These are phyloP conservation scores for Lactifluus hygrophoroides DNA, from an alignment of 768 basidiomycete genomes.

Conservation along the genomic window DNA sequence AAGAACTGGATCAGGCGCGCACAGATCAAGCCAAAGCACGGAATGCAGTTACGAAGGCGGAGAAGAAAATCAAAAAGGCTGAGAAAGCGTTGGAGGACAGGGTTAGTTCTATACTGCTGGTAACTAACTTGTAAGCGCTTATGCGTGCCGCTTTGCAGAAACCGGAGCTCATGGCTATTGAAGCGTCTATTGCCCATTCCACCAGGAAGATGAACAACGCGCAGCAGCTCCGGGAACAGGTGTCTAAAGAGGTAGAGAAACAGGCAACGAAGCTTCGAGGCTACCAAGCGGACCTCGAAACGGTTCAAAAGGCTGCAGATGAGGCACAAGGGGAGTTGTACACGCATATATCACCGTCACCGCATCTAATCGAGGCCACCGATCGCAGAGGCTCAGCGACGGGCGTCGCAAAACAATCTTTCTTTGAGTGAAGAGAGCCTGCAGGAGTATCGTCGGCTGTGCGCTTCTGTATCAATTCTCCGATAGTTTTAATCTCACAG, in stretches of 20 bases:
- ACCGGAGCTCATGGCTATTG: conserved; percentile 75
- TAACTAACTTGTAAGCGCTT: background rate
- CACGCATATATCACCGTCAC: background rate
- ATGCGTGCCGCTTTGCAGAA: conserved; percentile 38
- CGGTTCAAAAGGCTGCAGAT: conserved; percentile 60
- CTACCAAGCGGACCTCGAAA: conserved; percentile 56
- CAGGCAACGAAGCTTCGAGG: conserved; percentile 43
- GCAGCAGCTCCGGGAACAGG: conserved; percentile 49
- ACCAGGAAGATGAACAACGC: conserved; percentile 72
- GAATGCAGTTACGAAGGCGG: conserved; percentile 68
- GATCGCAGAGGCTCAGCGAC: conserved; percentile 60
- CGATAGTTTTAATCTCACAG: conserved; percentile 1
- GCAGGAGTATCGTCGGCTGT: conserved; percentile 82
- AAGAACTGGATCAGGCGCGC: conserved; percentile 62
- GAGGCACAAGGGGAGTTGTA: conserved; percentile 60
- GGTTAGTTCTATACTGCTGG: conserved; percentile 40
- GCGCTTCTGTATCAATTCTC: conserved; percentile 10
- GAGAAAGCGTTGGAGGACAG: conserved; percentile 84
- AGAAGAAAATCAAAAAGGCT: conserved; percentile 81
- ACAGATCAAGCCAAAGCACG: conserved; percentile 75
- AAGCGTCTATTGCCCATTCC: conserved; percentile 84
- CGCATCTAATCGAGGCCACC: conserved; percentile 9
- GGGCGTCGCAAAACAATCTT: conserved; percentile 62
- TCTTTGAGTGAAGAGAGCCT: conserved; percentile 78
- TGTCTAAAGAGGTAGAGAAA: conserved; percentile 49